A percentile compares a stretch with the other conserved stretches of the same genome.
Evolutionary conservation across 306 rosid species (phyloP).

Genomic region (Casuarina cunninghamiana): DNA sequence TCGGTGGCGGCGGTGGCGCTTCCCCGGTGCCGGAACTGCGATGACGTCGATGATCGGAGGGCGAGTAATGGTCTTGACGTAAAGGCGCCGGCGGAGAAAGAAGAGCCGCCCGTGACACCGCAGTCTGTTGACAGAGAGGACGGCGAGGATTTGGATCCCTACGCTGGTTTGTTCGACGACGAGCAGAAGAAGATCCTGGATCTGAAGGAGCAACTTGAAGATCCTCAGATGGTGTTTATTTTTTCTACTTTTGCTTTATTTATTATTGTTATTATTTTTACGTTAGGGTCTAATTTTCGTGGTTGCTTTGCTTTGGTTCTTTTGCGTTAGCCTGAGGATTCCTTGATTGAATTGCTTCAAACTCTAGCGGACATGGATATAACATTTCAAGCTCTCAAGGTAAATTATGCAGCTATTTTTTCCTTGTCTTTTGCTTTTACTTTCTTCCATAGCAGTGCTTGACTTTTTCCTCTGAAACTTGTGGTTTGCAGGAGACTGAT

Average conservation of each 20-base stretch:
- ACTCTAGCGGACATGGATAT: constrained; percentile 92
- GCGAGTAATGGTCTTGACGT: constrained; percentile 29
- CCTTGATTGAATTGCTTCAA: constrained; percentile 77
- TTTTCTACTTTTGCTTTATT: neutral
- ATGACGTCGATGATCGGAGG: constrained; percentile 13
- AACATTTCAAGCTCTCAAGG: constrained; percentile 91
- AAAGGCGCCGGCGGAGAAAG: constrained; percentile 22
- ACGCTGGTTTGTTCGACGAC: constrained; percentile 72
- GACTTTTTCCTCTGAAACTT: constrained; percentile 8
- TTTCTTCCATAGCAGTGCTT: neutral
- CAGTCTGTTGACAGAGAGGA: constrained; percentile 53
- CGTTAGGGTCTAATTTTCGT: neutral
- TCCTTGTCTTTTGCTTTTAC: neutral
- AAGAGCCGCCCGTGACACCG: constrained; percentile 64
- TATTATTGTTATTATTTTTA: neutral
- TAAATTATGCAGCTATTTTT: constrained; percentile 5
- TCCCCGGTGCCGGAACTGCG: constrained; percentile 48
- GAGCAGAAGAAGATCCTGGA: constrained; percentile 85
- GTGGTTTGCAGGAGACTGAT: constrained; percentile 70
- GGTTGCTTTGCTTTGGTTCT: neutral
- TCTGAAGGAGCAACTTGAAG: constrained; percentile 84
- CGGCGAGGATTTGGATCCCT: constrained; percentile 58
- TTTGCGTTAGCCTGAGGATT: constrained; percentile 61
- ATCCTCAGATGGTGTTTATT: constrained; percentile 59
- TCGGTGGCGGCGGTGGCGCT: constrained; percentile 28